phyloP scores from a whole-genome alignment of 305 asterid species.

The Stenogyne calaminthoides region DNA sequence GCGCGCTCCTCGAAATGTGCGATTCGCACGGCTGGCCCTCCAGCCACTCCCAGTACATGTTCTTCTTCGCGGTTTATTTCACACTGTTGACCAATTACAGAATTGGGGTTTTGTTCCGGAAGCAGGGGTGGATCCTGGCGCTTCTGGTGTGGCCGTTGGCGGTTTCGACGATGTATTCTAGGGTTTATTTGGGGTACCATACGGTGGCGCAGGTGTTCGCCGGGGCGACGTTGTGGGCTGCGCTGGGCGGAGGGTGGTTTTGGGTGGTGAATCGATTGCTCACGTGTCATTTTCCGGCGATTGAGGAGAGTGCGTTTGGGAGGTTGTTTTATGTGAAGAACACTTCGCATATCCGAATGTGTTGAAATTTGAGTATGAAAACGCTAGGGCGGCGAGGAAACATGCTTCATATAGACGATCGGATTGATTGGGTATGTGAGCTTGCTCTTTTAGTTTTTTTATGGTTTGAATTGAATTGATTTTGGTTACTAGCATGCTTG shows the following conservation, averaged over 20 bases:
- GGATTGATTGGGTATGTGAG: slow-evolving; percentile 44
- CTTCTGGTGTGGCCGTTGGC: slow-evolving; percentile 84
- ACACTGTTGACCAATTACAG: slow-evolving; percentile 56
- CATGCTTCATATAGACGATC: slow-evolving; percentile 73
- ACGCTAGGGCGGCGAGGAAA: slow-evolving; percentile 81
- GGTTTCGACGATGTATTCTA: slow-evolving; percentile 66
- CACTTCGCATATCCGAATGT: slow-evolving; percentile 89
- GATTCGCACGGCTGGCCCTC: slow-evolving; percentile 99
- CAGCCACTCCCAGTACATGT: slow-evolving; percentile 93
- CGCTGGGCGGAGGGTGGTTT: slow-evolving; percentile 82
- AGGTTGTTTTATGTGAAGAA: slow-evolving; percentile 81
- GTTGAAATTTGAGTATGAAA: slow-evolving; percentile 90
- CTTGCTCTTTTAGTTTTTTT: neutral
- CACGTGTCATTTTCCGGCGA: slow-evolving; percentile 54
- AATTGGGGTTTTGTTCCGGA: slow-evolving; percentile 60
- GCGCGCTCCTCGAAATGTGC: slow-evolving; percentile 84
- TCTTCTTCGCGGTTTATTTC: slow-evolving; percentile 75
- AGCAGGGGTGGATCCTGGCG: slow-evolving; percentile 54
- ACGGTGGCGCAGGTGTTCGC: slow-evolving; percentile 85
- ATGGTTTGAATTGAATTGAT: neutral
- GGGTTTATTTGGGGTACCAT: slow-evolving; percentile 96
- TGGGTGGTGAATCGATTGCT: slow-evolving; percentile 73
- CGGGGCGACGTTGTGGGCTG: slow-evolving; percentile 70
- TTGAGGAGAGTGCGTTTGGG: slow-evolving; percentile 87
- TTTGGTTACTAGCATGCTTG: neutral